phyloP scores from a whole-genome alignment of 106 monocot genomes.

The Cymbidium sinense region DNA sequence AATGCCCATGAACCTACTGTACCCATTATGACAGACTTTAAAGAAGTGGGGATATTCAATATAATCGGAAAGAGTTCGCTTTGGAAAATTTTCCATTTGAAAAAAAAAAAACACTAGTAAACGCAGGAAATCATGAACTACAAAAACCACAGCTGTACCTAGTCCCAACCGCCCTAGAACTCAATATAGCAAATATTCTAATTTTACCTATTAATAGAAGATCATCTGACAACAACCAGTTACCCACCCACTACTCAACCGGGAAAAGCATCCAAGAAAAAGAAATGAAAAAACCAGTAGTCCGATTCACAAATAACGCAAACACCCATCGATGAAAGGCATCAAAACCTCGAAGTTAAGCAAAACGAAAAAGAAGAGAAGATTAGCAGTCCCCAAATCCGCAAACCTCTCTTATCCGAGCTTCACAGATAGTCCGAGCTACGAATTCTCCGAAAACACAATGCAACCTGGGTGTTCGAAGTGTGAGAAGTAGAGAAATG shows the following conservation, averaged over 20 bases:
- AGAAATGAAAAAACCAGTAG: background rate
- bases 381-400: background rate
- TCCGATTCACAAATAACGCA: slow-evolving; percentile 1
- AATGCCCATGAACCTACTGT: background rate
- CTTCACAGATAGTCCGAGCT: background rate
- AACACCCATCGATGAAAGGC: background rate
- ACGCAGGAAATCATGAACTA: background rate
- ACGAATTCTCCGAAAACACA: background rate
- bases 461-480: background rate
- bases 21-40: background rate
- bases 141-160: background rate
- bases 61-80: background rate
- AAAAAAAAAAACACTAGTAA: no score
- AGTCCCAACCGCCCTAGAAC: background rate
- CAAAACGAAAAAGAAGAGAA: background rate
- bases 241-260: background rate
- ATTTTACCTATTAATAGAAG: slow-evolving; percentile 1
- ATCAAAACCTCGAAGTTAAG: background rate
- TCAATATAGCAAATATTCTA: background rate
- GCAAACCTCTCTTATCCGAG: background rate
- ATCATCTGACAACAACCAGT: background rate
- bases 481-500: background rate
- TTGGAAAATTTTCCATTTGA: background rate
- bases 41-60: background rate
- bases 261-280: background rate